Conservation (phyloP, 768 basidiomycete genomes). For the Pilatotrama ljubarskyi region DNA sequence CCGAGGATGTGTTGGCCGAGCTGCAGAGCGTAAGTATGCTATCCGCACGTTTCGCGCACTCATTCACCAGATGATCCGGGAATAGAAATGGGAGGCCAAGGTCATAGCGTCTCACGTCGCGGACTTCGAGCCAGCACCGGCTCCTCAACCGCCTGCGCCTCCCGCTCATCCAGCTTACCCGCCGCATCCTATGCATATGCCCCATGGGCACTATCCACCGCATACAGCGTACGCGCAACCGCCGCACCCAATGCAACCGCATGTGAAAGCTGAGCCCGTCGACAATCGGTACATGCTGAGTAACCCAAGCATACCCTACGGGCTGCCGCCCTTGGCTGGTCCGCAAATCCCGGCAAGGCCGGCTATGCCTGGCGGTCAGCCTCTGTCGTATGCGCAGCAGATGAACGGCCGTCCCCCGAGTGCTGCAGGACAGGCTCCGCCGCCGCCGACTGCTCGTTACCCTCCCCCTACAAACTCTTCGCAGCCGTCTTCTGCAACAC, state of each 20-base stretch:
- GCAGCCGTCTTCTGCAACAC: slow-evolving; percentile 3
- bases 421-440: slow-evolving; percentile 16
- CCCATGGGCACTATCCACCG: slow-evolving; percentile 51
- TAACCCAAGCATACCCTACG: slow-evolving; percentile 45
- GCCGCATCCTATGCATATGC: slow-evolving; percentile 38
- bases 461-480: not conserved
- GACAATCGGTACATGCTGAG: slow-evolving; percentile 68
- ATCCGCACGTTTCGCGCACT: slow-evolving; percentile 21
- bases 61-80: slow-evolving; percentile 16
- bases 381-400: slow-evolving; percentile 50
- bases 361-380: slow-evolving; percentile 52
- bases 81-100: slow-evolving; percentile 94
- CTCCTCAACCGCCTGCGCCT: slow-evolving; percentile 44
- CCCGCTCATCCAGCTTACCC: slow-evolving; percentile 45
- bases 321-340: slow-evolving; percentile 63
- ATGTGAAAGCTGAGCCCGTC: slow-evolving; percentile 74
- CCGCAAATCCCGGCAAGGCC: slow-evolving; percentile 60
- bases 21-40: slow-evolving; percentile 77
- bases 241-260: slow-evolving; percentile 38
- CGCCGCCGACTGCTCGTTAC: slow-evolving; percentile 27
- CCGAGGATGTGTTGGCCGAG: slow-evolving; percentile 83
- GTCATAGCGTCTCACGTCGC: slow-evolving; percentile 94
- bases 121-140: slow-evolving; percentile 71
- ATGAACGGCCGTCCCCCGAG: slow-evolving; percentile 16
- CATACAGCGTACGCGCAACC: slow-evolving; percentile 56